A percentile compares a stretch with the other conserved stretches of the same genome.
Evolutionary conservation across 2,329 filamentous ascomycete genomes (phyloP).

Genomic region (Sclerotinia nivalis): DNA sequence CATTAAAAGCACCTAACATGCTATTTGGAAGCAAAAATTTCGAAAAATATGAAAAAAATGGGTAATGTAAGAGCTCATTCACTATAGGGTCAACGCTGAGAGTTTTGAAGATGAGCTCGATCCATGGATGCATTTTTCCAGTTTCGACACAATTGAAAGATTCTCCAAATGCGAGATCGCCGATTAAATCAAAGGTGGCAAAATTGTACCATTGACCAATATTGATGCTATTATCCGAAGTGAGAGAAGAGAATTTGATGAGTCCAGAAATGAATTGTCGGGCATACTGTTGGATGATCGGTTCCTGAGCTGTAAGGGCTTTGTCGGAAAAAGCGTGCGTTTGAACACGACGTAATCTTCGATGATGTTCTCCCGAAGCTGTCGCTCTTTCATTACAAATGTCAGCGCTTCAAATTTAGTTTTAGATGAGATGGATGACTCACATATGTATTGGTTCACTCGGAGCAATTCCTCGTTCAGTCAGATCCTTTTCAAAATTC

Average conservation of each 20-base stretch:
- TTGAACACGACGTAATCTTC: conserved; percentile 37
- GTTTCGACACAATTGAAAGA: conserved; percentile 42
- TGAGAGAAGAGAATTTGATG: conserved; percentile 11
- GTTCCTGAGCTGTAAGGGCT: conserved; percentile 39
- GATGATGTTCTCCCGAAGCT: conserved; percentile 31
- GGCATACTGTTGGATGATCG: conserved; percentile 23
- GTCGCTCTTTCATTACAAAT: neutral
- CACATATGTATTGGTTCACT: neutral
- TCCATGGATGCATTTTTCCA: conserved; percentile 12
- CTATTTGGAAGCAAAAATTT: too few relatives aligned
- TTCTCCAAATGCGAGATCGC: conserved; percentile 49
- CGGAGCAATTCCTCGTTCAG: fast-evolving
- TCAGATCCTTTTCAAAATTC: conserved; percentile 10
- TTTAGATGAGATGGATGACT: neutral
- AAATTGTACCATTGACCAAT: conserved; percentile 43
- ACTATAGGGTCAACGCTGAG: neutral
- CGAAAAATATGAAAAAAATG: too few relatives aligned
- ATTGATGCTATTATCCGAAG: neutral
- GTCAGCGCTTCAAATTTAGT: neutral
- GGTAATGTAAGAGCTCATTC: neutral
- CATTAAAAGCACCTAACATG: fast-evolving
- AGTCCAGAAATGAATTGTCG: conserved; percentile 16
- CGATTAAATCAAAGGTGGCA: conserved; percentile 44
- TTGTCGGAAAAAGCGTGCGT: conserved; percentile 41
- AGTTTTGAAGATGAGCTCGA: neutral